These are phyloP conservation scores for Kwoniella dendrophila DNA, from an alignment of 768 basidiomycete species.

Conservation along the genomic window DNA sequence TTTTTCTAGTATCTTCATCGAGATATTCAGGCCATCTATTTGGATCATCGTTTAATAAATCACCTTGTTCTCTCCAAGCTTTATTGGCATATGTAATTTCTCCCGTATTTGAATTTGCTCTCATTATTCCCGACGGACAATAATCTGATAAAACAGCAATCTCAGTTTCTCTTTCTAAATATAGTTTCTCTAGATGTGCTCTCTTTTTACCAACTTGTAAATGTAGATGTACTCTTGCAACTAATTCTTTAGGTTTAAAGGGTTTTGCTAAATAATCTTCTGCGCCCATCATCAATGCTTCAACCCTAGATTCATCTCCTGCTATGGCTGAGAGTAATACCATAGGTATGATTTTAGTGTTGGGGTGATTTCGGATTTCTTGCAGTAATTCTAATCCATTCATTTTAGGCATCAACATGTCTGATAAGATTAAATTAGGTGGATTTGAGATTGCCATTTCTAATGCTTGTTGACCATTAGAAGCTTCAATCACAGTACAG, in stretches of 20 bases:
- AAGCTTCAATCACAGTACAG: slow-evolving; percentile 55
- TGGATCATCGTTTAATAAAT: slow-evolving; percentile 21
- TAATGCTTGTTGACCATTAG: slow-evolving; percentile 52
- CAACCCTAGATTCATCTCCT: slow-evolving; percentile 56
- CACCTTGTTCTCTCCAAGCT: slow-evolving; percentile 35
- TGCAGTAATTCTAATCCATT: slow-evolving; percentile 43
- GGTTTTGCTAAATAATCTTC: slow-evolving; percentile 59
- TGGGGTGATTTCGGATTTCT: slow-evolving; percentile 39
- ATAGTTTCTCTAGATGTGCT: slow-evolving; percentile 41
- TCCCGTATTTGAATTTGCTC: slow-evolving; percentile 29
- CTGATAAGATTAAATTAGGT: slow-evolving; percentile 56
- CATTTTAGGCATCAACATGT: slow-evolving; percentile 56
- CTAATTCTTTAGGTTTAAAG: slow-evolving; percentile 57
- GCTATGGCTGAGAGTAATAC: slow-evolving; percentile 55
- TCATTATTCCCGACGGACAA: slow-evolving; percentile 50
- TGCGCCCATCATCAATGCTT: slow-evolving; percentile 56
- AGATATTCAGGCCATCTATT: slow-evolving; percentile 36
- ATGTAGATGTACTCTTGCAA: slow-evolving; percentile 58
- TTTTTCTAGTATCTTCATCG: slow-evolving; percentile 22
- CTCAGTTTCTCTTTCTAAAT: slow-evolving; percentile 38
- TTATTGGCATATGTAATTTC: slow-evolving; percentile 37
- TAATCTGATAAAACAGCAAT: slow-evolving; percentile 42
- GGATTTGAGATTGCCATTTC: slow-evolving; percentile 39
- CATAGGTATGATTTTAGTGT: slow-evolving; percentile 46
- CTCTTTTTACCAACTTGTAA: slow-evolving; percentile 58